Percentiles rank a stretch among this genome's conserved stretches.
These are phyloP conservation scores for Salix viminalis DNA, from an alignment of 345 rosid species.

Conservation along the genomic window DNA sequence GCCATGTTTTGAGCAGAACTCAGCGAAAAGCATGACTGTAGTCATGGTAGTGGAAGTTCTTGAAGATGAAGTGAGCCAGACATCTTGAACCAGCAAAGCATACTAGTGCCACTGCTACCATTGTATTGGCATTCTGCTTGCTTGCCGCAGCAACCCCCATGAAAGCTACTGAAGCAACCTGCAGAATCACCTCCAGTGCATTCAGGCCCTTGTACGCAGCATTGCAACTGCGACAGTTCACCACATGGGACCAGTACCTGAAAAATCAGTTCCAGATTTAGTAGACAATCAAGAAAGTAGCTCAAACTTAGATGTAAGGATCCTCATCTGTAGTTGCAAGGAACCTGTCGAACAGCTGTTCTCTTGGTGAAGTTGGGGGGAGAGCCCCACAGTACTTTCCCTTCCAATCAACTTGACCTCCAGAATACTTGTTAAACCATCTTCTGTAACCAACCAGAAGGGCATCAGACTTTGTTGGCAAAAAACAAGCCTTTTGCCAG, in stretches of 20 bases:
- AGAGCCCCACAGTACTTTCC: slow-evolving; percentile 51
- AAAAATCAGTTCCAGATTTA: neutral
- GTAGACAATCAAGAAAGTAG: neutral
- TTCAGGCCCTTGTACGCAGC: slow-evolving; percentile 58
- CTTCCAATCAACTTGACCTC: slow-evolving; percentile 65
- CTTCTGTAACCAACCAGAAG: slow-evolving; percentile 67
- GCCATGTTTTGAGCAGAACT: neutral
- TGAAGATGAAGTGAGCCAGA: slow-evolving; percentile 72
- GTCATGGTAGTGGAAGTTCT: slow-evolving; percentile 69
- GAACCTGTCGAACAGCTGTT: slow-evolving; percentile 71
- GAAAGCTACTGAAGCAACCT: slow-evolving; percentile 44
- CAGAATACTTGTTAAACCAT: slow-evolving; percentile 70
- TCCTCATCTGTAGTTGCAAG: no score
- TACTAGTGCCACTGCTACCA: slow-evolving; percentile 46
- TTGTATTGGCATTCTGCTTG: slow-evolving; percentile 45
- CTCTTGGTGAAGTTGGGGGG: slow-evolving; percentile 74
- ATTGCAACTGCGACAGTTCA: slow-evolving; percentile 79
- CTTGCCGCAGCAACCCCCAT: slow-evolving; percentile 54
- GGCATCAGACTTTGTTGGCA: slow-evolving; percentile 76
- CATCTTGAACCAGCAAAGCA: slow-evolving; percentile 78
- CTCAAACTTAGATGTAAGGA: neutral
- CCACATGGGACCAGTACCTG: slow-evolving; percentile 47
- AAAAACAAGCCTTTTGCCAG: slow-evolving; percentile 81
- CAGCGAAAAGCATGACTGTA: slow-evolving; percentile 72
- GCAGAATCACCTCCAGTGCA: slow-evolving; percentile 50